phyloP scores from a whole-genome alignment of 2,329 filamentous ascomycete species.

The Epichloe gansuensis region DNA sequence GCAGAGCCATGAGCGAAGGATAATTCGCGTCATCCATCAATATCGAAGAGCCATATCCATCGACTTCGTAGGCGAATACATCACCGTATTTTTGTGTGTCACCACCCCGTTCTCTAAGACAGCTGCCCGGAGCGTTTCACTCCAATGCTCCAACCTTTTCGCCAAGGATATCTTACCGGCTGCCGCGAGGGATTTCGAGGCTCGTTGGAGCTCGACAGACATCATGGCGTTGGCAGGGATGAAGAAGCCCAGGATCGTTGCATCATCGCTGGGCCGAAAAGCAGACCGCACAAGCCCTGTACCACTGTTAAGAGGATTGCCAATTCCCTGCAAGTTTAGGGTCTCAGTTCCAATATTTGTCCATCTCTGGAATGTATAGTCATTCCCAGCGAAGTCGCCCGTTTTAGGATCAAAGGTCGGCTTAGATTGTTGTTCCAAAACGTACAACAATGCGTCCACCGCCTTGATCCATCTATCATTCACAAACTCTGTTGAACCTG shows the following conservation, averaged over 20 bases:
- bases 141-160: constrained; percentile 44
- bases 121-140: constrained; percentile 56
- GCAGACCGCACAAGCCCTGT: constrained; percentile 84
- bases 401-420: constrained; percentile 66
- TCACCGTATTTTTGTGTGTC: constrained; percentile 59
- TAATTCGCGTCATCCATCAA: constrained; percentile 88
- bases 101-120: constrained; percentile 79
- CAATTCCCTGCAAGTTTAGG: constrained; percentile 65
- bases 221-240: constrained; percentile 97
- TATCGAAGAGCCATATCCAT: constrained; percentile 72
- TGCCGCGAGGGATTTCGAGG: constrained; percentile 54
- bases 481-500: constrained; percentile 65
- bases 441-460: constrained; percentile 58
- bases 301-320: constrained; percentile 78
- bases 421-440: constrained; percentile 66
- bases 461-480: constrained; percentile 69
- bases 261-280: constrained; percentile 90
- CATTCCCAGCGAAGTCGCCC: constrained; percentile 53
- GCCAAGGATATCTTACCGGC: constrained; percentile 43
- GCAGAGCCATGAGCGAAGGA: constrained; percentile 66
- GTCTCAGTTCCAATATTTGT: constrained; percentile 86
- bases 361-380: constrained; percentile 75
- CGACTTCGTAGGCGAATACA: constrained; percentile 80
- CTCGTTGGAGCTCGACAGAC: constrained; percentile 71
- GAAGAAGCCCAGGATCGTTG: constrained; percentile 86